A percentile compares a stretch with the other conserved stretches of the same genome.
These are phyloP conservation scores for Tolypocladium nubicola DNA, from an alignment of 2,329 filamentous ascomycete genomes.

Conservation along the genomic window DNA sequence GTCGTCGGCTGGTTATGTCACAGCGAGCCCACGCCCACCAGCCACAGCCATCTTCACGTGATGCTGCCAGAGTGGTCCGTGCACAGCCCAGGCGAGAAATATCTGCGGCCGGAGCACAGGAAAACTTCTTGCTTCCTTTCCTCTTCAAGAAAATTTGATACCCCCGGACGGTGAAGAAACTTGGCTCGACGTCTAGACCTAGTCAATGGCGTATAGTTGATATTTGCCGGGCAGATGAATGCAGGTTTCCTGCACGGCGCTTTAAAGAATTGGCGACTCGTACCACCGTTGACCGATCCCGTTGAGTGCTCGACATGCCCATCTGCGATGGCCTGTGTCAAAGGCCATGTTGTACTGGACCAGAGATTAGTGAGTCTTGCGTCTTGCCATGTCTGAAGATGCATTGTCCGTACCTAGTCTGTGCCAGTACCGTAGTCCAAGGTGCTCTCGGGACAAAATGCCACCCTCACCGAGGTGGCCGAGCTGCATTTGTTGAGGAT, in stretches of 20 bases:
- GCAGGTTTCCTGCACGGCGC: constrained; percentile 34
- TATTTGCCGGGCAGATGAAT: constrained; percentile 46
- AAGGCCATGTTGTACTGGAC: not conserved
- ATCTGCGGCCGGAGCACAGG: not conserved
- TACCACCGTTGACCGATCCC: constrained; percentile 46
- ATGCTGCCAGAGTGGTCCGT: constrained; percentile 14
- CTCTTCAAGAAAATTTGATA: constrained; percentile 46
- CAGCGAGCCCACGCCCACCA: not conserved
- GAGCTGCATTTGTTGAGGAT: not conserved
- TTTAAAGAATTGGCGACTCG: constrained; percentile 56
- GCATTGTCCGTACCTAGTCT: not conserved
- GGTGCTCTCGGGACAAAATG: not conserved
- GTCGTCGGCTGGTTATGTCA: not conserved
- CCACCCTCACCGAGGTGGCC: not conserved
- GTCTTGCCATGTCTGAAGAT: not conserved
- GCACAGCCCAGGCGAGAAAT: constrained; percentile 5
- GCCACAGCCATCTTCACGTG: not conserved
- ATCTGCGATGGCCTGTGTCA: not conserved
- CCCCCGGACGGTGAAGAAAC: constrained; percentile 42
- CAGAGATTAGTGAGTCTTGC: not conserved
- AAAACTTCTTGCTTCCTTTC: constrained; percentile 9
- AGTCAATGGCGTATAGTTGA: constrained; percentile 40
- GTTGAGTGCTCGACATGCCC: constrained; percentile 52
- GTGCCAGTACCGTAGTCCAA: not conserved
- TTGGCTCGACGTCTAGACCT: constrained; percentile 37